Evolutionary conservation across 805 yeast genomes (phyloP).

Genomic region (Lachancea fermentati): DNA sequence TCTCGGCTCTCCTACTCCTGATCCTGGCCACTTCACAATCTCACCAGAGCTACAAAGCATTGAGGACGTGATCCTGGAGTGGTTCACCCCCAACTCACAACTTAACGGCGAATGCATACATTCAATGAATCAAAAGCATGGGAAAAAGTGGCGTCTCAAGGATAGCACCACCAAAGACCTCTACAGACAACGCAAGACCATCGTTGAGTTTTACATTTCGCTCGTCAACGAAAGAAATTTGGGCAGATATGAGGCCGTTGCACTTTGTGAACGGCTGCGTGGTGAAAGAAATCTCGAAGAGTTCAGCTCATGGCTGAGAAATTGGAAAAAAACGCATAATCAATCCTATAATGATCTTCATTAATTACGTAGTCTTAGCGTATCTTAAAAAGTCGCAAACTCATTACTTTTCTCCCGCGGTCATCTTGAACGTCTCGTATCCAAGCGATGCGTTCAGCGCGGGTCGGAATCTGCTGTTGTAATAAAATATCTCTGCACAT

Average conservation of each 20-base stretch:
- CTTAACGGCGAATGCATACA: constrained; percentile 27
- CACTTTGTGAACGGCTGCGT: constrained; percentile 19
- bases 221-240: constrained; percentile 21
- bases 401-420: neutral
- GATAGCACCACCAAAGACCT: constrained; percentile 13
- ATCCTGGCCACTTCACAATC: constrained; percentile 14
- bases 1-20: neutral
- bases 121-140: constrained; percentile 27
- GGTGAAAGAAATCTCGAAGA: constrained; percentile 5
- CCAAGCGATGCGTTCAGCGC: neutral
- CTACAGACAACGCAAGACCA: constrained; percentile 26
- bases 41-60: constrained; percentile 17
- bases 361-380: neutral
- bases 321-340: constrained; percentile 21
- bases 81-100: constrained; percentile 32
- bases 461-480: neutral
- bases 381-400: neutral
- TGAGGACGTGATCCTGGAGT: constrained; percentile 28
- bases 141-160: constrained; percentile 25
- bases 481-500: too few relatives aligned
- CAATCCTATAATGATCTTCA: constrained; percentile 13
- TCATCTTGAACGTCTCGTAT: neutral
- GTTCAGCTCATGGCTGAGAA: constrained; percentile 12
- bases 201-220: constrained; percentile 29
- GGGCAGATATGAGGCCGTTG: constrained; percentile 26